phyloP scores from a whole-genome alignment of 352 stramenopile species.

The Plasmopara halstedii region DNA sequence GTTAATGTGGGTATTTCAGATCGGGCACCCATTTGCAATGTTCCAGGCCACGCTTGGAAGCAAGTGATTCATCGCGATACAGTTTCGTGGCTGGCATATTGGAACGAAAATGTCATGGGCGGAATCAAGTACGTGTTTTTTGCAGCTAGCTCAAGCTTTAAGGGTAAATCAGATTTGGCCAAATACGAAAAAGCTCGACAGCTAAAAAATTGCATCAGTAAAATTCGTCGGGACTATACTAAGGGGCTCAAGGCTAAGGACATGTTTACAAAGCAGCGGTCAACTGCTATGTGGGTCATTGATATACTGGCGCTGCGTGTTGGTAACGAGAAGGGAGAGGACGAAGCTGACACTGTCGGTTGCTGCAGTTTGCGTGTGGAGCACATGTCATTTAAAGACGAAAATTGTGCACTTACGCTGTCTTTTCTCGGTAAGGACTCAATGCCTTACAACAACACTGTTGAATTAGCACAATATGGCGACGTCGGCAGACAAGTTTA shows the following conservation, averaged over 20 bases:
- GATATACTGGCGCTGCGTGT: constrained; percentile 99
- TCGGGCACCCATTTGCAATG: constrained; percentile 84
- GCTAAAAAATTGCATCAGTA: constrained; percentile 97
- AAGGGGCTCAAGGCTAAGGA: constrained; percentile 86
- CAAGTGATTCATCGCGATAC: constrained; percentile 92
- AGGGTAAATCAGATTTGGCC: constrained; percentile 96
- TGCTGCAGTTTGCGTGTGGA: constrained; percentile 99
- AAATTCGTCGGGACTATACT: constrained; percentile 90
- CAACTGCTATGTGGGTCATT: constrained; percentile 99
- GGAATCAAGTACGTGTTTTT: constrained; percentile 99
- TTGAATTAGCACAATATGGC: constrained; percentile 90
- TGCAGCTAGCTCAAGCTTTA: constrained; percentile 96
- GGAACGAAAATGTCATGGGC: constrained; percentile 98
- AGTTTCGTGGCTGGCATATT: constrained; percentile 90
- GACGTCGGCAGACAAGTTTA: constrained; percentile 90
- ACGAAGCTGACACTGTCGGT: constrained; percentile 98
- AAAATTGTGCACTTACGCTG: constrained; percentile 93
- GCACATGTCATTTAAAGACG: constrained; percentile 94
- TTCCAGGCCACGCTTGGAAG: constrained; percentile 95
- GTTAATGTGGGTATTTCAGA: constrained; percentile 95
- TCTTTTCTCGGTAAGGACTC: constrained; percentile 99
- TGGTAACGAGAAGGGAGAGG: constrained; percentile 98
- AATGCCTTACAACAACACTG: constrained; percentile 99
- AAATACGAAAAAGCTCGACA: constrained; percentile 99
- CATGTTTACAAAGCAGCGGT: constrained; percentile 89